These are phyloP conservation scores for Apiospora phragmitis DNA, from an alignment of 2,329 filamentous ascomycete species.

Conservation along the genomic window DNA sequence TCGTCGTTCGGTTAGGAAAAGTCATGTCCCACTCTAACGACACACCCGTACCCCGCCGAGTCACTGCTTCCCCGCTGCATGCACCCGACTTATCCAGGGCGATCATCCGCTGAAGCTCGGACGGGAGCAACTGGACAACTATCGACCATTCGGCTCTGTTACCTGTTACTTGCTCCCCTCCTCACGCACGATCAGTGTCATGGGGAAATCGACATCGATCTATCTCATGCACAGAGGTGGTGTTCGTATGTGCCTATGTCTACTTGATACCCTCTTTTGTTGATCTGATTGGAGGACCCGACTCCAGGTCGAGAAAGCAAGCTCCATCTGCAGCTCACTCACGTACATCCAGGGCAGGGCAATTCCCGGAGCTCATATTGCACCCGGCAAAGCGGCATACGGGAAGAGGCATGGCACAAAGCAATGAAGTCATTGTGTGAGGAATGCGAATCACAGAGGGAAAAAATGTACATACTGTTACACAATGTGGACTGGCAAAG, in stretches of 20 bases:
- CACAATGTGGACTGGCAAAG: not conserved
- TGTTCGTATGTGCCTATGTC: not conserved
- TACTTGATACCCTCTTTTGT: not conserved
- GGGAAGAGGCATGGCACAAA: not conserved
- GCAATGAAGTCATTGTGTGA: not conserved
- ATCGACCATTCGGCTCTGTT: not conserved
- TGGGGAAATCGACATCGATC: constrained; percentile 4
- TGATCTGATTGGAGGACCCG: not conserved
- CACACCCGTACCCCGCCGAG: not conserved
- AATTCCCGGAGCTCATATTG: not conserved
- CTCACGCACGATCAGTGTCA: not conserved
- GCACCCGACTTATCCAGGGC: not conserved
- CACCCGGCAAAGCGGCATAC: not conserved
- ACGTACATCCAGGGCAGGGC: not conserved
- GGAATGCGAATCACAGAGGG: not conserved
- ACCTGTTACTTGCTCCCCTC: not conserved
- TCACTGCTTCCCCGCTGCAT: not conserved
- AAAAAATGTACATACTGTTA: not conserved
- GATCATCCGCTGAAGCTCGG: constrained; percentile 7
- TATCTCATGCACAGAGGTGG: not conserved
- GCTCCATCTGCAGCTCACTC: not conserved
- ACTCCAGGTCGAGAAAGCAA: not conserved
- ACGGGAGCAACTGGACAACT: not conserved
- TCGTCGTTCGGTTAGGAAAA: not conserved
- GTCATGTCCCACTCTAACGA: not conserved